Evolutionary conservation across 75 land plant genomes (phyloP).

Genomic region (Cupressus sempervirens): DNA sequence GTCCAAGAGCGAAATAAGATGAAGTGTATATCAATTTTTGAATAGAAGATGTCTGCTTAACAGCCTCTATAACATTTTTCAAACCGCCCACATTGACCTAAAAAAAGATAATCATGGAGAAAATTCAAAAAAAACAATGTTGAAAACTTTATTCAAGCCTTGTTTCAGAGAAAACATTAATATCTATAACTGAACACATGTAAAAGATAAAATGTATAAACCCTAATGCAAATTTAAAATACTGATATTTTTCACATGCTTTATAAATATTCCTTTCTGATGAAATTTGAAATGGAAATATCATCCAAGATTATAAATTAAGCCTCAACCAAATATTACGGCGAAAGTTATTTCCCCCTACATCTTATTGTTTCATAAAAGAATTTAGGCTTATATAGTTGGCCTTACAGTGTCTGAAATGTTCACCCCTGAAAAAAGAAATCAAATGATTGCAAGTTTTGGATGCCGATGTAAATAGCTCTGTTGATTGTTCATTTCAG

Average conservation of each 20-base stretch:
- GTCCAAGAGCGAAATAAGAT: constrained; percentile 87
- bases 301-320: not conserved
- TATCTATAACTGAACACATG: not conserved
- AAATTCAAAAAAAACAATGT: not conserved
- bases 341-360: not conserved
- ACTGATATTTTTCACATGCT: not conserved
- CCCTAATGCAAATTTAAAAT: not conserved
- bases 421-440: no score
- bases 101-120: not conserved
- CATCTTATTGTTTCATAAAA: not conserved
- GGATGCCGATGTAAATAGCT: no score
- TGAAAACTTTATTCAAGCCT: not conserved
- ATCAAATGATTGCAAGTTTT: no score
- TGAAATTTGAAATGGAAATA: not conserved
- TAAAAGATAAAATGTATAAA: not conserved
- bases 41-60: constrained; percentile 41
- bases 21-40: constrained; percentile 84
- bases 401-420: not conserved
- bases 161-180: not conserved
- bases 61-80: constrained; percentile 70
- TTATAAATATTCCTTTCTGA: not conserved
- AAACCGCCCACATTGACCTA: constrained; percentile 91
- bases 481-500: no score
- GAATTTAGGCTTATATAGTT: not conserved
- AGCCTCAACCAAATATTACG: not conserved